These are phyloP conservation scores for Nemania bipapillata DNA, from an alignment of 2,329 filamentous ascomycete species.

Conservation along the genomic window DNA sequence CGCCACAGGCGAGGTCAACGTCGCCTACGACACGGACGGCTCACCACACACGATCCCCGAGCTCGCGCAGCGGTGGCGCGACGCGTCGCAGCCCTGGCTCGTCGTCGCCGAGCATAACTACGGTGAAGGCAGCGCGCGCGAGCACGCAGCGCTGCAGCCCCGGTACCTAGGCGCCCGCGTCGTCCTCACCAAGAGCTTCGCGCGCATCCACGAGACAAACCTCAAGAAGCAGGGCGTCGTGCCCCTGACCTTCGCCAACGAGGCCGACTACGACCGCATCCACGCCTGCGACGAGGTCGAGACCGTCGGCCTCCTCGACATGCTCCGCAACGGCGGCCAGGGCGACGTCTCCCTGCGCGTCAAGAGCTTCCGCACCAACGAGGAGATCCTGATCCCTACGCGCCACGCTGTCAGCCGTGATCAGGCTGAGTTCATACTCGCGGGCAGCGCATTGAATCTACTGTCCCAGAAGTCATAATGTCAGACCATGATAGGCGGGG, in stretches of 20 bases:
- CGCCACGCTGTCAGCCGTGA: constrained; percentile 89
- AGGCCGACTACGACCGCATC: constrained; percentile 87
- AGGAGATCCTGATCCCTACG: constrained; percentile 76
- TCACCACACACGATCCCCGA: constrained; percentile 80
- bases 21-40: constrained; percentile 87
- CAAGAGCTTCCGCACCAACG: constrained; percentile 68
- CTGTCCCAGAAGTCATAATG: constrained; percentile 68
- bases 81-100: constrained; percentile 80
- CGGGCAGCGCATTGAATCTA: constrained; percentile 92
- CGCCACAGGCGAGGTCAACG: constrained; percentile 91
- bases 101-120: constrained; percentile 98
- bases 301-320: constrained; percentile 85
- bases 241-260: constrained; percentile 88
- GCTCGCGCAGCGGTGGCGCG: constrained; percentile 85
- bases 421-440: constrained; percentile 90
- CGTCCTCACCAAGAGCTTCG: constrained; percentile 87
- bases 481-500: not conserved
- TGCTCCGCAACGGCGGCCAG: constrained; percentile 79
- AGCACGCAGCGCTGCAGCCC: constrained; percentile 90
- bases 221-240: constrained; percentile 98
- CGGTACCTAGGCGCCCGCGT: constrained; percentile 88
- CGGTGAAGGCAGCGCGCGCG: constrained; percentile 87
- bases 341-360: constrained; percentile 78
- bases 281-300: constrained; percentile 83
- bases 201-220: constrained; percentile 94